A percentile compares a stretch with the other conserved stretches of the same genome.
Conservation (phyloP, 2,329 filamentous ascomycete genomes). For the Purpureocillium lavendulum region DNA sequence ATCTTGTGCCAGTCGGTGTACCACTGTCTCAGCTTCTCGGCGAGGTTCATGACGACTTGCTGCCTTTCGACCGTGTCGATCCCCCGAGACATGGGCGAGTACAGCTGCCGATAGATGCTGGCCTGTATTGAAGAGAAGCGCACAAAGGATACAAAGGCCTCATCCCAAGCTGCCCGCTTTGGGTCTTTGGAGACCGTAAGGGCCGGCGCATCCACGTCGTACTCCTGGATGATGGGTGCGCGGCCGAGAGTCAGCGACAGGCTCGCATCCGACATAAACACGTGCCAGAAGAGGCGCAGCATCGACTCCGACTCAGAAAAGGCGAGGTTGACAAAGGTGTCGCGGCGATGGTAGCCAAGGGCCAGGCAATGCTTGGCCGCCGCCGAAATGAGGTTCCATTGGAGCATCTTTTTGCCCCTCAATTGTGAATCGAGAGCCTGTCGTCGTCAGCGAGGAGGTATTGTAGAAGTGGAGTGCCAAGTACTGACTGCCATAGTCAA, state of each 20-base stretch:
- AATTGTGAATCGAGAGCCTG: slow-evolving; percentile 10
- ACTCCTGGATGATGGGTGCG: slow-evolving; percentile 9
- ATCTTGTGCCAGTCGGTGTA: slow-evolving; percentile 8
- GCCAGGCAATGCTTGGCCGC: slow-evolving; percentile 11
- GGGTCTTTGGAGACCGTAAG: slow-evolving; percentile 4
- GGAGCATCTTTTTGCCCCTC: slow-evolving; percentile 8
- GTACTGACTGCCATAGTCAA: background rate
- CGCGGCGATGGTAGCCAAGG: slow-evolving; percentile 11
- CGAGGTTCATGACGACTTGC: slow-evolving; percentile 2
- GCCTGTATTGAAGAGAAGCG: slow-evolving; percentile 3
- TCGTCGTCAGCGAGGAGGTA: too few relatives aligned
- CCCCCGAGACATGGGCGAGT: slow-evolving; percentile 4
- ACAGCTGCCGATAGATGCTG: slow-evolving; percentile 8
- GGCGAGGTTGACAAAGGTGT: slow-evolving; percentile 3
- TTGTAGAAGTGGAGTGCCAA: too few relatives aligned
- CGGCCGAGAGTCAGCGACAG: slow-evolving; percentile 10
- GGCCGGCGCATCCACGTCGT: slow-evolving; percentile 8
- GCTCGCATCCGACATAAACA: slow-evolving; percentile 10
- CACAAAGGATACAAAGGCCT: background rate
- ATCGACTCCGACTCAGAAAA: slow-evolving; percentile 5
- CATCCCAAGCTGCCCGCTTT: slow-evolving; percentile 7
- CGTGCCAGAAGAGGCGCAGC: slow-evolving; percentile 11
- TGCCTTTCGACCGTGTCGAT: background rate
- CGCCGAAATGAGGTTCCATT: slow-evolving; percentile 9
- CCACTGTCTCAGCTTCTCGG: slow-evolving; percentile 7